These are phyloP conservation scores for Malus hybrid DNA, from an alignment of 331 rosid species.

Conservation along the genomic window DNA sequence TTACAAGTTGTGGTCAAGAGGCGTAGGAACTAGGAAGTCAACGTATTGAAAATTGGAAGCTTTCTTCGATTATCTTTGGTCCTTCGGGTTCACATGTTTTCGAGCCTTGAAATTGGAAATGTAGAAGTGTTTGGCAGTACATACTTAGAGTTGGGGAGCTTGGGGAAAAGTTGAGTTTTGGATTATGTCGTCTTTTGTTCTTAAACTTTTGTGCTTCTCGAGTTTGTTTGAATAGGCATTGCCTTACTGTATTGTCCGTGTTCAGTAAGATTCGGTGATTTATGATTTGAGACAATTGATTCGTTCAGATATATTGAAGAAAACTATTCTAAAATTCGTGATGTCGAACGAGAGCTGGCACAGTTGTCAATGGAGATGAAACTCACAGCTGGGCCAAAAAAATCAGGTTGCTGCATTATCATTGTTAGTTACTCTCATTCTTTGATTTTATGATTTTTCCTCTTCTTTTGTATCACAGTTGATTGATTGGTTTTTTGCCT, in stretches of 20 bases:
- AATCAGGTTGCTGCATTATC: conserved; percentile 60
- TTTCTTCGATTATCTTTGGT: background rate
- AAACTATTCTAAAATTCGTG: conserved; percentile 83
- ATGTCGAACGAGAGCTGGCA: conserved; percentile 80
- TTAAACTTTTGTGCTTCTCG: background rate
- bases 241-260: background rate
- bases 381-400: conserved; percentile 90
- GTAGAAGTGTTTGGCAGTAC: no score
- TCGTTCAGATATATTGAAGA: conserved; percentile 69
- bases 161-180: background rate
- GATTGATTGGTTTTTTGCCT: conserved; percentile 25
- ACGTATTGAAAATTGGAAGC: background rate
- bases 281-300: background rate
- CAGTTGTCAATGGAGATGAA: conserved; percentile 78
- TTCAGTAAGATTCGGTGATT: background rate
- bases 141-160: no score
- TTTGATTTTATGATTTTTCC: background rate
- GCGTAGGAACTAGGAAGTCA: background rate
- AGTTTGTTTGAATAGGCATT: background rate
- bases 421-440: conserved; percentile 14
- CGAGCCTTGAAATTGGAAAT: background rate
- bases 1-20: background rate
- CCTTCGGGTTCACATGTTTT: background rate
- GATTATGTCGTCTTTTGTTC: background rate
- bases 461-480: conserved; percentile 9